Base-by-base conservation (phyloP, 73 alveolate genomes). In the Blepharisma japonicum region DNA sequence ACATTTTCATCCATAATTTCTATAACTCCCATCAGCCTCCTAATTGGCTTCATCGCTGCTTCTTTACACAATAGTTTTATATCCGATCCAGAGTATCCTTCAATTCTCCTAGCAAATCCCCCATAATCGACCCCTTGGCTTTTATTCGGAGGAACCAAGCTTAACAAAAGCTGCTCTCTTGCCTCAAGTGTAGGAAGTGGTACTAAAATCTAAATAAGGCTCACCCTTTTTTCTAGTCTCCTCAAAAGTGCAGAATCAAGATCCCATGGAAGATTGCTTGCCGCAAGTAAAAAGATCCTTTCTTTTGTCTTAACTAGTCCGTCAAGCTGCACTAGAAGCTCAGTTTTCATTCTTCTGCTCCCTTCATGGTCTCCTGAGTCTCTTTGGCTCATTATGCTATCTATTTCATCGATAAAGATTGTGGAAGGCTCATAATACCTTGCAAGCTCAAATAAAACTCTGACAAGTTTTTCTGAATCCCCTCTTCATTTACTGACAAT, bases 181-280 rank as follows among this genome's bases (percentile, higher is more conserved):
- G 99, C 98, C 78, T 94, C 95, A 54, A 83, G 48, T 71, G 89
- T 92, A 48, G 85, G 79, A 42, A 77, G 56, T 2, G 86, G 68
- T 2, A 80, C 78, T n/a, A 6, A 9, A 27, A 53, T 55, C 66
- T 46, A 55, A 48, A 47, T 61, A 25, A 11, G 5, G 23, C 0
- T 27, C 56, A 78, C 84, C 80, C 99, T 93, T 77, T 97, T 97
- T 78, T 96, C 99, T 55, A 97, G 87, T 56, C 98, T 70, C 79
- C 99, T 91, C 48, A 97, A 91, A 76, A 98, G 89, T 0, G 99
- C 99, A 18, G 96, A 91, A 86, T 98, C 99, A 78, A 98, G 85
- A 77, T 98, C 99, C 99, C 99, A 97, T 14, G 99, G 99, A 6
- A 96, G 84, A 85, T 97, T 98, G 68, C 98, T 90, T 21, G 99